Conservation (phyloP, 345 rosid species). For the Lenwebbia sp. region DNA sequence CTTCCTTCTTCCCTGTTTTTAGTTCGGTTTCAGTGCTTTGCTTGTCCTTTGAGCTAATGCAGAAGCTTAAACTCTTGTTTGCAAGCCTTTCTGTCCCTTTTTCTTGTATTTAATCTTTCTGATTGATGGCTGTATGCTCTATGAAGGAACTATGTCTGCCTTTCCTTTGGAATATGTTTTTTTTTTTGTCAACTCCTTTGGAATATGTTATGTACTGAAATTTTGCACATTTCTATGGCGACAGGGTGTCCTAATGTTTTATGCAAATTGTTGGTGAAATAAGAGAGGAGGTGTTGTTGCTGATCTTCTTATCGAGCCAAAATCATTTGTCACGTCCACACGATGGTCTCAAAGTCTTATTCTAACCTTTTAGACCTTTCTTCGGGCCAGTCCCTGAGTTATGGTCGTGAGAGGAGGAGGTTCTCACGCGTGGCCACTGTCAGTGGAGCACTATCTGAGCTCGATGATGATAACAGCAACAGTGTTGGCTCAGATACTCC, state of each 20-base stretch:
- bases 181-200: neutral
- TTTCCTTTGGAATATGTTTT: neutral
- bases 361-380: conserved; percentile 91
- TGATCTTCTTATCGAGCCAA: neutral
- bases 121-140: neutral
- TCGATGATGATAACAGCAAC: conserved; percentile 63
- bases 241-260: neutral
- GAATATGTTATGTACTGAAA: neutral
- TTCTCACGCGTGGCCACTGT: conserved; percentile 91
- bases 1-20: neutral
- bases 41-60: neutral
- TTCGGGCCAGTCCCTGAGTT: conserved; percentile 49
- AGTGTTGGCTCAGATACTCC: conserved; percentile 84
- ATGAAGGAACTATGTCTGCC: neutral
- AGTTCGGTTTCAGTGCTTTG: neutral
- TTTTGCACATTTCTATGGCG: neutral
- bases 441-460: conserved; percentile 70
- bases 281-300: conserved; percentile 2
- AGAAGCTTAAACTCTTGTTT: neutral
- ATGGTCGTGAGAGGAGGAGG: conserved; percentile 59
- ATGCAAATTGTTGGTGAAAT: neutral
- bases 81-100: neutral
- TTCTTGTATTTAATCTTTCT: neutral
- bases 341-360: conserved; percentile 84
- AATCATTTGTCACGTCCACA: neutral